Evolutionary conservation across 176 grass and related monocot species (phyloP), one percentile per base, ranked within the genome.

Genomic region (Oropetium thomaeum): DNA sequence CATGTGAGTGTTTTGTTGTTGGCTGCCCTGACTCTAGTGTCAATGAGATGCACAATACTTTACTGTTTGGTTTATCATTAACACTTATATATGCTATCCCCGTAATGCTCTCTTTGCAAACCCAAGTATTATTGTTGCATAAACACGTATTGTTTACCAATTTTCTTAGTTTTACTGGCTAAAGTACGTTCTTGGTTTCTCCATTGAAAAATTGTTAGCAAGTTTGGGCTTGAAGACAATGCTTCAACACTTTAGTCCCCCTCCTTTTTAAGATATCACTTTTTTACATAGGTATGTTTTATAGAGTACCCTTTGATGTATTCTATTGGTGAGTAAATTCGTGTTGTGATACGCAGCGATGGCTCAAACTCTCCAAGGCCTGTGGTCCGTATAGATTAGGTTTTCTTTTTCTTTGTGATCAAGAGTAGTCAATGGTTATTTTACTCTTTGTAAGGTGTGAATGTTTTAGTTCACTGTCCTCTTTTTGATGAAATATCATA

Each of bases 1-100:
- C 29, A 47, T 62, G 52, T 11, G 7, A 53, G 19, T 83, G 69
- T 74, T 83, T 73, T 77, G 51, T 72, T 62, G 40, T 29, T 22
- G 22, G 37, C 44, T 16, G 69, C n/a, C 62, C 35, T 44, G 8
- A 9, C 40, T 71, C 67, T 42, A 51, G 62, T 48, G 38, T 61
- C 26, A 15, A 37, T 74, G 31, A 0, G 41, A 74, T 79, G 41
- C 15, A 25, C 25, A 34, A 54, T 38, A 28, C 14, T 48, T 26
- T 66, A 25, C 2, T 82, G 14, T 67, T 79, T 74, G n/a, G 20
- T 43, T 87, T 20, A 42, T 47, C 38, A 58, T 32, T 48, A 52
- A 65, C 58, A 70, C 34, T 62, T 79, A n/a, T 55, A 67, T 79
- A 40, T 65, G 15, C 53, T 74, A 41, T 5, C 66, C 57, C 37